Evolutionary conservation across 2,329 filamentous ascomycete genomes (phyloP), one percentile per base, ranked within the genome.

Genomic region (Raffaelea arxii): DNA sequence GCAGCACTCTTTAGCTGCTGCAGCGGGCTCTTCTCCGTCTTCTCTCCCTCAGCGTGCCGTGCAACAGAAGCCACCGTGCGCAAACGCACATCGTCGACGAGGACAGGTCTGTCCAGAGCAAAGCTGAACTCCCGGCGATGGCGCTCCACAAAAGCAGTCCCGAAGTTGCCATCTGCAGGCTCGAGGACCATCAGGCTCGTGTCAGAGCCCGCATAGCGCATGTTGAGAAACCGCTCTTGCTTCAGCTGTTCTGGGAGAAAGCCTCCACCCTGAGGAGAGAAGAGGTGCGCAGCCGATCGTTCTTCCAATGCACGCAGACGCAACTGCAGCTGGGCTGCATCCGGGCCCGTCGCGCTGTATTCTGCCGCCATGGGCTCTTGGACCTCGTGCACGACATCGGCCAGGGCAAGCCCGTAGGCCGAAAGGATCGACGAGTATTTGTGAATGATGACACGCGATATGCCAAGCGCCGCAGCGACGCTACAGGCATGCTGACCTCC

Each of bases 401-500:
- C 90, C 4, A 95, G 67, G 0, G 88, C 87, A 86, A 94, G 94
- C 5, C 89, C 89, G 54, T 94, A 94, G 0, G 89, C 89, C 1
- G 88, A 94, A 1, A 94, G 71, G 0, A 95, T 86, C 0, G 87
- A 94, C 0, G 86, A 92, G 61, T 94, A 94, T 43, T 84, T 72
- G 61, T 94, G 89, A 2, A 94, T 74, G 6, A 95, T 71, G 25
- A 94, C 91, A 58, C 92, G 87, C 22, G 75, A 77, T 51, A 95
- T 89, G 0, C 87, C 87, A 1, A 96, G 69, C 2, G 85, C 85
- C 55, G 87, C 80, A 2, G 87, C 89, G 53, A 94, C 92, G 1
- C 86, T 86, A 19, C 91, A 85, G 1, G 89, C 89, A 57, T 94
- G 89, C 59, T 95, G 89, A 0, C 89, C 89, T 41, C 90, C 90